Evolutionary conservation across 192 early-diverging fungal genomes (phyloP).

Genomic region (Rhizophagus prolifer): DNA sequence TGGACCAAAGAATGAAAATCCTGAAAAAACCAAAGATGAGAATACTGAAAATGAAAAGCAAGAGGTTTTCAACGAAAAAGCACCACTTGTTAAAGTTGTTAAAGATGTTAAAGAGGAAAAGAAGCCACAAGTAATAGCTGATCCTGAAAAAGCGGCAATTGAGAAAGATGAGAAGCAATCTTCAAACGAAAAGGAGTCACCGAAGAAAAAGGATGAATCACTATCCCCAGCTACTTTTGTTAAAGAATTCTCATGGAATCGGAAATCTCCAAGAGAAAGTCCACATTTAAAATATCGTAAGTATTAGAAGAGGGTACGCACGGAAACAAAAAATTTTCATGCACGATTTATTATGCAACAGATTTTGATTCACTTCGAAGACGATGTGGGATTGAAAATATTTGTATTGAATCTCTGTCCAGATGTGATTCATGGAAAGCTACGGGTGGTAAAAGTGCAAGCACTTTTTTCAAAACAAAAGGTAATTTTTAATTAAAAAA

Average conservation of each 20-base stretch:
- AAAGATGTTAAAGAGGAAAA: neutral
- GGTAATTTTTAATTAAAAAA: constrained; percentile 44
- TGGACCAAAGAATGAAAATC: neutral
- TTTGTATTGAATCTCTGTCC: constrained; percentile 76
- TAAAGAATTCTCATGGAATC: neutral
- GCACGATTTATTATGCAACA: constrained; percentile 82
- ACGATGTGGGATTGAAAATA: constrained; percentile 77
- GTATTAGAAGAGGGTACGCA: constrained; percentile 58
- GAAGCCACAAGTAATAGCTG: neutral
- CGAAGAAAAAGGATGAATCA: neutral
- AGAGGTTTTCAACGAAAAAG: neutral
- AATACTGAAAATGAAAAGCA: neutral
- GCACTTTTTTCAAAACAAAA: constrained; percentile 78
- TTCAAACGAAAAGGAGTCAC: neutral
- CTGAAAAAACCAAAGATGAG: neutral
- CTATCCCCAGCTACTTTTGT: too few species aligned
- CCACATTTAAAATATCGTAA: constrained; percentile 62
- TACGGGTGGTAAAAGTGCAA: constrained; percentile 86
- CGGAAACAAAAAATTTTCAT: constrained; percentile 70
- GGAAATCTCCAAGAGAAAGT: constrained; percentile 15
- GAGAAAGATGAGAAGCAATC: neutral
- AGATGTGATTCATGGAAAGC: constrained; percentile 78
- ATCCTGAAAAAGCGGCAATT: neutral
- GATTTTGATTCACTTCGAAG: constrained; percentile 85
- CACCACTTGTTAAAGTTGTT: neutral